These are phyloP conservation scores for Mycena galericulata DNA, from an alignment of 768 basidiomycete genomes.

Conservation along the genomic window DNA sequence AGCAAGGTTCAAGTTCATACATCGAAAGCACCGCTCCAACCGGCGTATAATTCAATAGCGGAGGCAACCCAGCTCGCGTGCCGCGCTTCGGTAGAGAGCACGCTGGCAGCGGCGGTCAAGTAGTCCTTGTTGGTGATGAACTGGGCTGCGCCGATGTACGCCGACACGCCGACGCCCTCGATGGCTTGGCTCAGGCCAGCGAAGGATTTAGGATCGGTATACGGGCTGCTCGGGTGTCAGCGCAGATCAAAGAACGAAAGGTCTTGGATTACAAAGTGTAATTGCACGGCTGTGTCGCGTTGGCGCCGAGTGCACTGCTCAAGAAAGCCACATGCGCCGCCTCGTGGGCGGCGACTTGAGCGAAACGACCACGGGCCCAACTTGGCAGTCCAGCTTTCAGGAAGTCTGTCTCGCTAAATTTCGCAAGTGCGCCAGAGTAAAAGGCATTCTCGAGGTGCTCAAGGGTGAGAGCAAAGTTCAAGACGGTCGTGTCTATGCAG, in stretches of 20 bases:
- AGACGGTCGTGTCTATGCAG: constrained; percentile 40
- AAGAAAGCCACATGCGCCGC: constrained; percentile 57
- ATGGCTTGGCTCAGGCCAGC: constrained; percentile 62
- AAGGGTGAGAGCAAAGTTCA: constrained; percentile 59
- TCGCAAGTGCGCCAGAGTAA: constrained; percentile 53
- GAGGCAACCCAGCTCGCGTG: constrained; percentile 68
- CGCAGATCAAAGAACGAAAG: too few relatives aligned
- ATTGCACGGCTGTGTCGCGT: constrained; percentile 66
- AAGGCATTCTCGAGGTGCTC: constrained; percentile 60
- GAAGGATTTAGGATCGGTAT: constrained; percentile 63
- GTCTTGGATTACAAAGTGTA: constrained; percentile 65
- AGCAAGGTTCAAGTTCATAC: constrained; percentile 42
- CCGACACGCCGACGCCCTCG: constrained; percentile 65
- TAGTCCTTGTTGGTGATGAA: constrained; percentile 58
- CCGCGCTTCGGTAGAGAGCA: constrained; percentile 70
- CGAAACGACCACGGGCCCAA: constrained; percentile 60
- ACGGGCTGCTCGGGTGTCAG: constrained; percentile 49
- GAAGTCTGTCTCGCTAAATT: constrained; percentile 57
- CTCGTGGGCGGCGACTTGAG: constrained; percentile 64
- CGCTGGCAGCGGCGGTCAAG: constrained; percentile 65
- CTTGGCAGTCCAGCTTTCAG: constrained; percentile 54
- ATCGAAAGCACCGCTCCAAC: constrained; percentile 68
- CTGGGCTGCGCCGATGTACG: constrained; percentile 68
- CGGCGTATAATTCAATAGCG: constrained; percentile 53
- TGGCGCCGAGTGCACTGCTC: constrained; percentile 52